Evolutionary conservation across 2,329 filamentous ascomycete genomes (phyloP).

Genomic region (Verticillium nubilum): DNA sequence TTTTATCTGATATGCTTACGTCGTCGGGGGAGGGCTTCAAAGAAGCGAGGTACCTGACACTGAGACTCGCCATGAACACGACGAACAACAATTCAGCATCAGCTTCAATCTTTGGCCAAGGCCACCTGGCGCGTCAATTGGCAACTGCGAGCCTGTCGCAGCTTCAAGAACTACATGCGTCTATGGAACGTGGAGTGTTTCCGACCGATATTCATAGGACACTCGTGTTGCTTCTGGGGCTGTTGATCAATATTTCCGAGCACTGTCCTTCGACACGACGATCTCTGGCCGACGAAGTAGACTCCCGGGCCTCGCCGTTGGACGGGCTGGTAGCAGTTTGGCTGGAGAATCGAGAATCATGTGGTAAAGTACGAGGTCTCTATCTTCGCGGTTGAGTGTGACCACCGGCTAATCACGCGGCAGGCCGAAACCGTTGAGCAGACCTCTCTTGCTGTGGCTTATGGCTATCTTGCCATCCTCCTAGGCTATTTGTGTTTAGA

Average conservation of each 20-base stretch:
- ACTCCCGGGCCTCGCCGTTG: slow-evolving; percentile 38
- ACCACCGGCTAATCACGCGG: slow-evolving; percentile 10
- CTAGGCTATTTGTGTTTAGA: slow-evolving; percentile 73
- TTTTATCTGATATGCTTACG: slow-evolving; percentile 33
- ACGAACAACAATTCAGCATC: slow-evolving; percentile 74
- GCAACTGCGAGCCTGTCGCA: slow-evolving; percentile 44
- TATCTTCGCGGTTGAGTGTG: background rate
- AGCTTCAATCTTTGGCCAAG: slow-evolving; percentile 63
- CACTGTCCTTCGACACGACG: slow-evolving; percentile 60
- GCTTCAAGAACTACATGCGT: slow-evolving; percentile 41
- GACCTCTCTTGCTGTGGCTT: slow-evolving; percentile 72
- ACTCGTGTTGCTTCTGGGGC: slow-evolving; percentile 71
- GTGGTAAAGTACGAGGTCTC: slow-evolving; percentile 57
- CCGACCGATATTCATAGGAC: slow-evolving; percentile 54
- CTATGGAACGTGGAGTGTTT: slow-evolving; percentile 43
- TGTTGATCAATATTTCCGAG: slow-evolving; percentile 84
- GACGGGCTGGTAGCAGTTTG: slow-evolving; percentile 60
- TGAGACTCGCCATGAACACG: slow-evolving; percentile 75
- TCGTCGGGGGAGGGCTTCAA: slow-evolving; percentile 29
- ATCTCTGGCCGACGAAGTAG: slow-evolving; percentile 24
- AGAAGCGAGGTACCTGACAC: slow-evolving; percentile 39
- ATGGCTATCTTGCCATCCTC: slow-evolving; percentile 81
- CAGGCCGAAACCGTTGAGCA: slow-evolving; percentile 69
- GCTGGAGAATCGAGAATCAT: slow-evolving; percentile 58
- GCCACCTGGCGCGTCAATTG: slow-evolving; percentile 44